A percentile compares a stretch with the other conserved stretches of the same genome.
Evolutionary conservation across 345 rosid species (phyloP).

Genomic region (rapeseed (Brassica napus)): DNA sequence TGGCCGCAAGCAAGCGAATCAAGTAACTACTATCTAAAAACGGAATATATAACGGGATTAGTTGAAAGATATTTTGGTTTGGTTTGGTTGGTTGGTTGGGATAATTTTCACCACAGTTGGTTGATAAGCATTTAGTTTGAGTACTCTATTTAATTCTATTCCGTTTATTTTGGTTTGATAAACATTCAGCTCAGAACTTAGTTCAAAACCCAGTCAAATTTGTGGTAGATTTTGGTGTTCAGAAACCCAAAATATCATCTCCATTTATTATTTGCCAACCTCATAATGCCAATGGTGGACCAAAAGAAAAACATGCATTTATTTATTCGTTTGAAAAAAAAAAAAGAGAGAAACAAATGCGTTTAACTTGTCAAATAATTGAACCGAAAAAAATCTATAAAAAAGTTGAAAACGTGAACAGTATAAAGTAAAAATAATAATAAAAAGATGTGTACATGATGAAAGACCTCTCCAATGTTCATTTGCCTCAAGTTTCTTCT

Average conservation of each 20-base stretch:
- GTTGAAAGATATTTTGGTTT: not conserved
- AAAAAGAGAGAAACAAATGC: slow-evolving; percentile 1
- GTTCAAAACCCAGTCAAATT: not conserved
- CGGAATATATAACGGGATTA: not conserved
- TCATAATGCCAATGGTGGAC: slow-evolving; percentile 43
- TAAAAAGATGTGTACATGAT: slow-evolving; percentile 13
- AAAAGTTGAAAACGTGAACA: slow-evolving; percentile 28
- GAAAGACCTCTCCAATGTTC: slow-evolving; percentile 37
- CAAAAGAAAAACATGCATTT: slow-evolving; percentile 27
- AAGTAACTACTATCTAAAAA: not conserved
- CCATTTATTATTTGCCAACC: slow-evolving; percentile 40
- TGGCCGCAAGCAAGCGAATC: not conserved
- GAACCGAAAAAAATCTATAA: slow-evolving; percentile 17
- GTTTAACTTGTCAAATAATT: slow-evolving; percentile 36
- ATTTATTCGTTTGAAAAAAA: slow-evolving; percentile 24
- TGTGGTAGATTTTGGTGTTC: slow-evolving; percentile 15
- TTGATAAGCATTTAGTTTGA: not conserved
- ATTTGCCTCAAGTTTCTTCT: slow-evolving; percentile 25
- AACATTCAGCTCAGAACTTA: not conserved
- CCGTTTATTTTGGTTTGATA: not conserved
- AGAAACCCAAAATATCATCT: slow-evolving; percentile 37
- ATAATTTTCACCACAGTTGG: not conserved
- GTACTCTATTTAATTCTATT: not conserved
- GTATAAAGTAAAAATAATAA: slow-evolving; percentile 18
- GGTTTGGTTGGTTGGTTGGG: not conserved